A percentile compares a stretch with the other conserved stretches of the same genome.
These are phyloP conservation scores for Mycena sp. DNA, from an alignment of 1,284 basidiomycete genomes.

Conservation along the genomic window DNA sequence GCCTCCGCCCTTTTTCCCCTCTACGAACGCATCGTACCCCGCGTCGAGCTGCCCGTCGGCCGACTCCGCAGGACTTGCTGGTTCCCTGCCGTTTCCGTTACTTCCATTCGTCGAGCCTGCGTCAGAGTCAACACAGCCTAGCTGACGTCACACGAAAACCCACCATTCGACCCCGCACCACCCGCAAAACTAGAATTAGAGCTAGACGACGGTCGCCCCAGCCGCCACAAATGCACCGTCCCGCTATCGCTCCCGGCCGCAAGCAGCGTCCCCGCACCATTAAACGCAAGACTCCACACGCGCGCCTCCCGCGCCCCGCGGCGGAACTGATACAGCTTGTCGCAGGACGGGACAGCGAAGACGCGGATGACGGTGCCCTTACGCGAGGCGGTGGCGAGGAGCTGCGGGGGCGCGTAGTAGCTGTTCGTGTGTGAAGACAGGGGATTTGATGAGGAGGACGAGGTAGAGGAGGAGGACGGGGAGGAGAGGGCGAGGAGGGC, in stretches of 20 bases:
- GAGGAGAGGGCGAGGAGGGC: constrained; percentile 83
- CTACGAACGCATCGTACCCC: constrained; percentile 79
- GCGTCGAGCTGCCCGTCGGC: constrained; percentile 55
- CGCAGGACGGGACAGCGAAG: constrained; percentile 90
- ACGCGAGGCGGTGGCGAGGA: constrained; percentile 96
- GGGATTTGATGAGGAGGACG: too few relatives aligned
- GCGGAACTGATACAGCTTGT: constrained; percentile 95
- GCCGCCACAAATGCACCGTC: constrained; percentile 97
- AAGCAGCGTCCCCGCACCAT: constrained; percentile 83
- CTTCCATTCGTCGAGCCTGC: too few relatives aligned
- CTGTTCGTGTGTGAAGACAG: too few relatives aligned
- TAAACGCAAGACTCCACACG: constrained; percentile 95
- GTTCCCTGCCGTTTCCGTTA: too few relatives aligned
- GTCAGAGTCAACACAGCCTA: too few relatives aligned
- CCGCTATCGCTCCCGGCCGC: constrained; percentile 94
- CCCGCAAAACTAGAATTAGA: too few relatives aligned
- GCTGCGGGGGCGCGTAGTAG: too few relatives aligned
- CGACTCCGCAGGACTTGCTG: constrained; percentile 18
- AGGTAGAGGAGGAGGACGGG: too few relatives aligned
- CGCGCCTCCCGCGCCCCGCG: constrained; percentile 87
- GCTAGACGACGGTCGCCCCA: constrained; percentile 52
- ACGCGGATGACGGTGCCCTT: constrained; percentile 94
- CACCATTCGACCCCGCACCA: too few relatives aligned
- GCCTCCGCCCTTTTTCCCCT: constrained; percentile 54
- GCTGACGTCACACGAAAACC: too few relatives aligned